Conservation (phyloP, 306 rosid species). For the Quercus berberidifolia region DNA sequence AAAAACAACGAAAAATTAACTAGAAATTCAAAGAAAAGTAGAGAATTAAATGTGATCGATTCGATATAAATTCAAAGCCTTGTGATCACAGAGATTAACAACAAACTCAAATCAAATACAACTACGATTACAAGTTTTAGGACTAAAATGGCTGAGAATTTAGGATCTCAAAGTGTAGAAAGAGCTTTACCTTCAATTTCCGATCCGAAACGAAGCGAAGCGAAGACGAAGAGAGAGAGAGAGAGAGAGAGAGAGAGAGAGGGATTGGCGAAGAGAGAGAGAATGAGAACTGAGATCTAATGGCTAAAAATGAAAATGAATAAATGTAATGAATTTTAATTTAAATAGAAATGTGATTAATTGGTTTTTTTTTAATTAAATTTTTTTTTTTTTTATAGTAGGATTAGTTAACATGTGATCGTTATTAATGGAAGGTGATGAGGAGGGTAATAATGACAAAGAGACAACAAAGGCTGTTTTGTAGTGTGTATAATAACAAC, state of each 20-base stretch:
- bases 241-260: conserved; percentile 26
- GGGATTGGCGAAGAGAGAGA: conserved; percentile 22
- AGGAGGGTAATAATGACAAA: conserved; percentile 7
- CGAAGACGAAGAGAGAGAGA: conserved; percentile 17
- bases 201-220: conserved; percentile 49
- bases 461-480: conserved; percentile 12
- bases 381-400: no score
- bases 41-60: no score
- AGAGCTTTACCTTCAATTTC: conserved; percentile 26
- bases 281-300: conserved; percentile 34
- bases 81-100: not conserved
- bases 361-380: no score
- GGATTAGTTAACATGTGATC: no score
- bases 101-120: not conserved
- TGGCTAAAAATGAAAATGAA: conserved; percentile 14
- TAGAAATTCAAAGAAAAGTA: not conserved
- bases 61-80: not conserved
- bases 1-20: not conserved
- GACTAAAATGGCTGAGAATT: not conserved
- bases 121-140: not conserved
- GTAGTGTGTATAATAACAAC: not conserved
- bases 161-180: conserved; percentile 27
- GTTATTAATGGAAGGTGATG: not conserved
- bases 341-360: not conserved
- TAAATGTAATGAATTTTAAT: not conserved